A percentile compares a stretch with the other conserved stretches of the same genome.
phyloP scores from a whole-genome alignment of 2,329 filamentous ascomycete species.

The Sordariomycetes sp. region DNA sequence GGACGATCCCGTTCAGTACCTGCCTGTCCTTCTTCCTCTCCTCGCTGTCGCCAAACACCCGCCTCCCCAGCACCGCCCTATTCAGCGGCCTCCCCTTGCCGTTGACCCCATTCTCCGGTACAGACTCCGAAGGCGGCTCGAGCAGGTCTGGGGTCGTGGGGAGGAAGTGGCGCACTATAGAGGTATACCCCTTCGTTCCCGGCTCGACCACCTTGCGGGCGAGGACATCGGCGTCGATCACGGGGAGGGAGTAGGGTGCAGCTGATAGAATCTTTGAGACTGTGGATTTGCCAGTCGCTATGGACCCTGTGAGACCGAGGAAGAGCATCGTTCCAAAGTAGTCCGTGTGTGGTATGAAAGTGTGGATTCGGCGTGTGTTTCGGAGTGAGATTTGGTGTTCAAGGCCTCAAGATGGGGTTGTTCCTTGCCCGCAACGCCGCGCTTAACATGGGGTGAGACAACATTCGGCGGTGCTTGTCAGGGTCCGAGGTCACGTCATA shows the following conservation, averaged over 20 bases:
- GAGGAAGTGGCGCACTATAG: conserved; percentile 73
- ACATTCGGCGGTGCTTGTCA: not conserved
- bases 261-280: conserved; percentile 74
- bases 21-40: conserved; percentile 61
- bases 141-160: conserved; percentile 80
- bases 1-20: conserved; percentile 80
- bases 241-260: conserved; percentile 73
- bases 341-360: not conserved
- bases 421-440: not conserved
- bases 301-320: conserved; percentile 91
- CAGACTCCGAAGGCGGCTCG: conserved; percentile 41
- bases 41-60: conserved; percentile 74
- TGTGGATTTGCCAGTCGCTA: conserved; percentile 96
- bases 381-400: not conserved
- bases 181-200: conserved; percentile 71
- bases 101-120: conserved; percentile 40
- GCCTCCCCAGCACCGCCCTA: conserved; percentile 69
- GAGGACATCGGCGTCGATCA: conserved; percentile 89
- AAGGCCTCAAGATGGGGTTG: not conserved
- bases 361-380: not conserved
- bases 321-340: conserved; percentile 63
- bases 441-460: not conserved
- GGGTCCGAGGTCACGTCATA: not conserved
- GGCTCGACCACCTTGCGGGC: conserved; percentile 92
- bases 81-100: conserved; percentile 69